Percentiles rank a stretch among this genome's conserved stretches.
Evolutionary conservation across 1,284 basidiomycete genomes (phyloP).

Genomic region (Leccinum griseonigrum): DNA sequence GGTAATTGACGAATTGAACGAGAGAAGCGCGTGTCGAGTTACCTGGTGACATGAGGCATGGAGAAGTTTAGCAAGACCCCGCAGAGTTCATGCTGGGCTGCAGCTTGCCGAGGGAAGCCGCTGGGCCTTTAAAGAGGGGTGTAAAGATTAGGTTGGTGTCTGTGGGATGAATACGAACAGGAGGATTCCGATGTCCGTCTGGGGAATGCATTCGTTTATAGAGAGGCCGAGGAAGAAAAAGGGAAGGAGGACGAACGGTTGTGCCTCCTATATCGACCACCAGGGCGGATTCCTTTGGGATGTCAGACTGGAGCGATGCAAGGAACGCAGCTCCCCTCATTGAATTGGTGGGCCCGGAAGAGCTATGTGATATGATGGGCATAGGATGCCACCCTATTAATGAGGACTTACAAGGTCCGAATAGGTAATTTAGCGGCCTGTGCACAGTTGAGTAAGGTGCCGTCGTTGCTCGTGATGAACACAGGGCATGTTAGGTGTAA

Average conservation of each 20-base stretch:
- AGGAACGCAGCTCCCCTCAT: conserved; percentile 64
- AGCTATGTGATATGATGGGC: conserved; percentile 24
- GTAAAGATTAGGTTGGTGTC: conserved; percentile 14
- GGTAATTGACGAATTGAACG: conserved; percentile 2
- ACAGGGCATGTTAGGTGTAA: conserved; percentile 52
- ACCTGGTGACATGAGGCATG: conserved; percentile 42
- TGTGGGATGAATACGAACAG: conserved; percentile 23
- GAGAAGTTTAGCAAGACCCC: conserved; percentile 35
- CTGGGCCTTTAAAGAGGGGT: conserved; percentile 22
- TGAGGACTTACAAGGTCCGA: conserved; percentile 46
- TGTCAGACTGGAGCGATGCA: conserved; percentile 38
- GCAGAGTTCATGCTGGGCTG: conserved; percentile 42
- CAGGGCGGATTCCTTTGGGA: conserved; percentile 42
- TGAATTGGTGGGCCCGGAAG: conserved; percentile 62
- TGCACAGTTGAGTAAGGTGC: conserved; percentile 50
- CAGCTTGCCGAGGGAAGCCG: conserved; percentile 50
- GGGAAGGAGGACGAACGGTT: conserved; percentile 36
- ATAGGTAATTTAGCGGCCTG: conserved; percentile 58
- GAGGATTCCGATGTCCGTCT: conserved; percentile 38
- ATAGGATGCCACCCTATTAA: not conserved
- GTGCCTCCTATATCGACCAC: conserved; percentile 61
- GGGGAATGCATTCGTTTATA: conserved; percentile 14
- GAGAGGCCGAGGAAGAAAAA: conserved; percentile 17
- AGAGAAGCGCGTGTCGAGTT: conserved; percentile 7
- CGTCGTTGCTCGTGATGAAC: conserved; percentile 61